Evolutionary conservation across 306 rosid genomes (phyloP).

Genomic region (Mucuna pruriens): DNA sequence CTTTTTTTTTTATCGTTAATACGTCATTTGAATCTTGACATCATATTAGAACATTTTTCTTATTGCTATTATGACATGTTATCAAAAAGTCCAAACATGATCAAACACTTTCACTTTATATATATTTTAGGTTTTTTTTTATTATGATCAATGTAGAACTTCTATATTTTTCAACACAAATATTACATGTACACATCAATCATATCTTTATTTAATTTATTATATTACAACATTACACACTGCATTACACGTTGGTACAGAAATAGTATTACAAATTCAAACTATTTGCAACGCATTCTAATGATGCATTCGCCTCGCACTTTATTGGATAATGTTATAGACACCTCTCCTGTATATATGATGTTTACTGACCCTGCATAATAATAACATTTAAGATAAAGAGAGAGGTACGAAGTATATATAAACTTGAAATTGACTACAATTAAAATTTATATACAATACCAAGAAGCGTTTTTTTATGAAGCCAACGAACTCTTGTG

Average conservation of each 20-base stretch:
- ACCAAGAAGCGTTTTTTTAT: constrained; percentile 60
- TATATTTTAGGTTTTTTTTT: no score
- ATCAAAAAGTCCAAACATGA: no score
- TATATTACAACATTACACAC: background rate
- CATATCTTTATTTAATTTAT: background rate
- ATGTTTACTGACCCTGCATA: constrained; percentile 47
- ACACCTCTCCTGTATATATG: background rate
- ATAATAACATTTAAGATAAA: background rate
- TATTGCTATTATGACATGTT: no score
- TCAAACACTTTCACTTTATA: no score
- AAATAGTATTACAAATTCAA: background rate
- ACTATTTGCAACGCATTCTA: background rate
- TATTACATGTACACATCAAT: background rate
- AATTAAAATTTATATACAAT: background rate
- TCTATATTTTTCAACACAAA: background rate
- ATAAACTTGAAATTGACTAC: background rate
- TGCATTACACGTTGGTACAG: background rate
- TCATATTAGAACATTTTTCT: no score
- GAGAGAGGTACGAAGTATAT: background rate
- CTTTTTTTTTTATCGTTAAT: no score
- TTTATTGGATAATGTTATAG: constrained; percentile 1
- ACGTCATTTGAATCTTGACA: no score
- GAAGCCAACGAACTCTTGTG: constrained; percentile 45
- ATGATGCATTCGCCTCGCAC: background rate
- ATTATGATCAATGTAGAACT: no score